Evolutionary conservation across 1,139 yeast species (phyloP), one percentile per base, ranked within the genome.

Genomic region (Citeromyces hawaiiensis): DNA sequence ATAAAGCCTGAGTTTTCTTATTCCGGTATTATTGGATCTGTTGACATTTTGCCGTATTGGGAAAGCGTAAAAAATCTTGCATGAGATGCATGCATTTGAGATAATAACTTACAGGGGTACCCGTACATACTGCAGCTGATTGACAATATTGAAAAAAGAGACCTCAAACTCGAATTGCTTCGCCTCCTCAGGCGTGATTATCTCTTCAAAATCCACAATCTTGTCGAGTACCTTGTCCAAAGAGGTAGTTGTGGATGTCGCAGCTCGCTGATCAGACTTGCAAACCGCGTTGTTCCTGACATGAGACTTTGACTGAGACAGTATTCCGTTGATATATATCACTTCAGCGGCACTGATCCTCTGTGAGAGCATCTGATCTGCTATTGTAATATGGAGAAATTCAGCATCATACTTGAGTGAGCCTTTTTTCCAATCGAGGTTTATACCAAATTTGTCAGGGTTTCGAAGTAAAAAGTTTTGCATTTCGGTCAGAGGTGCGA

Each of bases 61-160:
- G 51, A 33, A 43, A 41, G 30, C 39, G 21, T 44, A 45, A 47
- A 47, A 47, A 43, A 47, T 33, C 16, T 16, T 32, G 34, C 34
- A 30, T 30, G 16, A 13, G 7, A 4, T 30, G 34, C 34, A 30
- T 30, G 34, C 27, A 30, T 30, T 13, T 6, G 34, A 30, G 17
- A 30, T 16, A 30, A 30, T 30, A 30, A 30, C 7, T 16, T 30
- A 30, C 34, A 30, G 17, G 34, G 34, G 34, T 30, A 17, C 34
- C 4, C 34, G 34, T 13, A 30, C 34, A 13, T 9, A 30, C 17
- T 30, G 34, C 34, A 30, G 34, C 17, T 30, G 34, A 30, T 30
- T 30, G 16, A 30, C 16, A 13, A 30, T 16, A 10, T 30, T 30
- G 34, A 30, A 30, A 10, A 30, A 30, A 4, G 34, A 30, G 10